Base-by-base conservation (phyloP, 192 early-diverging fungal species). In the Linnemannia hyalina region DNA sequence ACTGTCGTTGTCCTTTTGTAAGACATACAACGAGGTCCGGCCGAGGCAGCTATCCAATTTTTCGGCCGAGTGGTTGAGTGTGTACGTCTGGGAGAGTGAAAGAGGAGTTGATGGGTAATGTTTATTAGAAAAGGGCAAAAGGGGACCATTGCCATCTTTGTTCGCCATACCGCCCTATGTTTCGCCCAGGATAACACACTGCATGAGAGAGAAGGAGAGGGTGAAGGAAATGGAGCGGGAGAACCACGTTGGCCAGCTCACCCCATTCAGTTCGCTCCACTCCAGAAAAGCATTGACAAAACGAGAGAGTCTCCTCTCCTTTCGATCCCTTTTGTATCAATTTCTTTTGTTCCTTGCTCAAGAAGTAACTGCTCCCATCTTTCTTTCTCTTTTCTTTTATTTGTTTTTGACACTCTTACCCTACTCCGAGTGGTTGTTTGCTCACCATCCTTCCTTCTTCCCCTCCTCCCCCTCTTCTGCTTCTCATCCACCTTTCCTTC, bases 51-150 rank as follows among this genome's bases (percentile, higher is more conserved):
- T 9, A 4, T 9, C 7, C 55, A 57, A 2, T 26, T 26, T 57
- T 57, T 57, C 55, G 55, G 55, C 55, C 55, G n/a, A 57, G 55
- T 57, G 55, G 55, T 57, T 57, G 55, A 26, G n/a, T 26, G 55
- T n/a, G 55, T 57, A n/a, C 16, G n/a, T 74, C 47, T 32, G 16
- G 6, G 60, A 32, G 60, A 13, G 60, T 32, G 29, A 32, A 29
- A 65, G 26, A 13, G 11, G 60, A 65, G 60, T 11, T 32, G 60
- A 9, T 5, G 26, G 55, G 55, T 57, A 18, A 26, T 26, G 7
- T 18, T 57, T 15, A 11, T n/a, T 29, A 10, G 60, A 65, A 65
- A 26, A 29, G 60, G 60, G 6, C 49, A 22, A 65, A 65, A 35
- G 60, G 60, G 60, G 60, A 26, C 55, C 22, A 65, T 3, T 15